Evolutionary conservation across 2,329 filamentous ascomycete species (phyloP).

Genomic region (Orbilia brochopaga): DNA sequence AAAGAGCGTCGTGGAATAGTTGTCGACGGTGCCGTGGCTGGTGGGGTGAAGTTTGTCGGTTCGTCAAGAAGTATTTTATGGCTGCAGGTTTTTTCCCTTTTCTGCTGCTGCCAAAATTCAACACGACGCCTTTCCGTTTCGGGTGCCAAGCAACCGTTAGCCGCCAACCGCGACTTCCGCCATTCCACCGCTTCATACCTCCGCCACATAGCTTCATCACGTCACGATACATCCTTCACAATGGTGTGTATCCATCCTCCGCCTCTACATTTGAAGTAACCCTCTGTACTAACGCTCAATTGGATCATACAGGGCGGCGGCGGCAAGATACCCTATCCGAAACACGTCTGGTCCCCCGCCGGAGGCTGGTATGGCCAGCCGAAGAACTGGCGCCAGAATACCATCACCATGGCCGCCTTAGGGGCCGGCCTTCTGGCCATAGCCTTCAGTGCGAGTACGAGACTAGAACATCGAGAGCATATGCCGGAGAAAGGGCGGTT

Average conservation of each 20-base stretch:
- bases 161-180: constrained; percentile 9
- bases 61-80: constrained; percentile 29
- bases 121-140: constrained; percentile 37
- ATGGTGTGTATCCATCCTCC: constrained; percentile 47
- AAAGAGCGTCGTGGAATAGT: constrained; percentile 12
- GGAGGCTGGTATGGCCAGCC: constrained; percentile 98
- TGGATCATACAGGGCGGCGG: constrained; percentile 71
- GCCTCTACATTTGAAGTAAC: not conserved
- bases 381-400: constrained; percentile 93
- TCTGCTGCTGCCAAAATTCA: constrained; percentile 31
- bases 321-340: constrained; percentile 83
- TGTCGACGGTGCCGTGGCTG: constrained; percentile 8
- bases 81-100: constrained; percentile 39
- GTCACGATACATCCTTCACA: constrained; percentile 10
- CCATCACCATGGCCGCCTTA: constrained; percentile 72
- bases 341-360: constrained; percentile 98
- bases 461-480: constrained; percentile 73
- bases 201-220: not conserved
- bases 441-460: constrained; percentile 74
- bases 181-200: not conserved
- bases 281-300: constrained; percentile 25
- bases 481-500: constrained; percentile 79
- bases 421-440: constrained; percentile 72
- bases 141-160: constrained; percentile 12
- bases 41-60: constrained; percentile 9